These are phyloP conservation scores for Xylariaceae sp. DNA, from an alignment of 2,329 filamentous ascomycete genomes.

Conservation along the genomic window DNA sequence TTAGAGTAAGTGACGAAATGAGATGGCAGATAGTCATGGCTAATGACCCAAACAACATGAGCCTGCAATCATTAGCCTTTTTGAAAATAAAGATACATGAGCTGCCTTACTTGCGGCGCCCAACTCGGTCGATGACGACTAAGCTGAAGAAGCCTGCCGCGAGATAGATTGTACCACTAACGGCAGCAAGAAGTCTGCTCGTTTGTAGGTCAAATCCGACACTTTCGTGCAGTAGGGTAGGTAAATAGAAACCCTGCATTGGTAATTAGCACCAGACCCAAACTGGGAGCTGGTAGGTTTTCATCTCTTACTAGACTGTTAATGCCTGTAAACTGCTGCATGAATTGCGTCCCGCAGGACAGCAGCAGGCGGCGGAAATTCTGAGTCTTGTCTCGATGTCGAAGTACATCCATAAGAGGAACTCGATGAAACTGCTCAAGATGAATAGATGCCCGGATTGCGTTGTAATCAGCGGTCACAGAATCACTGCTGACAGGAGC, in stretches of 20 bases:
- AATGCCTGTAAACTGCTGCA: conserved; percentile 54
- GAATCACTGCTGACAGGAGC: conserved; percentile 32
- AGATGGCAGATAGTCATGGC: conserved; percentile 46
- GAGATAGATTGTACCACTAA: conserved; percentile 51
- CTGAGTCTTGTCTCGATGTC: conserved; percentile 47
- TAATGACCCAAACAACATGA: conserved; percentile 48
- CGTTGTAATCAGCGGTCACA: conserved; percentile 44
- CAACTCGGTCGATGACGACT: conserved; percentile 48
- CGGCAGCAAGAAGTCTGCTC: conserved; percentile 60
- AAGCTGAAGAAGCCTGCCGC: conserved; percentile 45
- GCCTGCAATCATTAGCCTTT: conserved; percentile 7
- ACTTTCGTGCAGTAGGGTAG: conserved; percentile 60
- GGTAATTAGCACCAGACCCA: conserved; percentile 29
- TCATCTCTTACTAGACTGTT: conserved; percentile 41
- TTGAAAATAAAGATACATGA: no score
- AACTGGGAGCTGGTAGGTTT: neutral
- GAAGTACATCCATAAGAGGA: conserved; percentile 43
- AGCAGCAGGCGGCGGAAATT: conserved; percentile 46
- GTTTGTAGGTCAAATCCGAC: conserved; percentile 53
- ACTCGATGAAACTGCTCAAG: conserved; percentile 44
- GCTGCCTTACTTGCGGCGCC: conserved; percentile 43
- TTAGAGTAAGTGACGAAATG: conserved; percentile 45
- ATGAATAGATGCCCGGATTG: conserved; percentile 44
- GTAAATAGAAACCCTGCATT: conserved; percentile 50
- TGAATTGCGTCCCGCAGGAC: conserved; percentile 54